phyloP scores from a whole-genome alignment of 2,329 filamentous ascomycete species.

The Botrytis aclada region DNA sequence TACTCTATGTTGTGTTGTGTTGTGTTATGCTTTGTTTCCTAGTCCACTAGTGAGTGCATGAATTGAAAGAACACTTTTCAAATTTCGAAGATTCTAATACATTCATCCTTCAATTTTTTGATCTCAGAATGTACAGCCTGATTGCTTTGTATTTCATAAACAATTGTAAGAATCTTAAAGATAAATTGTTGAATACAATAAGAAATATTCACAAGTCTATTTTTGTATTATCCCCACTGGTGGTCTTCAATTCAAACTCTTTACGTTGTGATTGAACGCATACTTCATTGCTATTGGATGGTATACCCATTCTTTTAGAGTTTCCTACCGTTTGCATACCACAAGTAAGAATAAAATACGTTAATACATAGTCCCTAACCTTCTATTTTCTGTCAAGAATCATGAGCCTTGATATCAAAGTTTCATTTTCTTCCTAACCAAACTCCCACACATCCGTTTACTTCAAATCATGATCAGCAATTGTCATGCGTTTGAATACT shows the following conservation, averaged over 20 bases:
- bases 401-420: background rate
- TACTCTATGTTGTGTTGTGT: background rate
- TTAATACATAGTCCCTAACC: background rate
- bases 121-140: no score
- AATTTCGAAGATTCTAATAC: no score
- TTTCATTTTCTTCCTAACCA: background rate
- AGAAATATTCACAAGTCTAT: no score
- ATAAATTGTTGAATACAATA: no score
- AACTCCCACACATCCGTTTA: background rate
- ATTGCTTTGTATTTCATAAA: no score
- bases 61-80: no score
- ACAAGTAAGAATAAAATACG: background rate
- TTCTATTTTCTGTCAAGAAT: background rate
- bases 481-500: background rate
- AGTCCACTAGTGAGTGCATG: no score
- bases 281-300: background rate
- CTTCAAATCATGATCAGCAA: background rate
- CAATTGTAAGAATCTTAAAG: no score
- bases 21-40: background rate
- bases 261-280: background rate
- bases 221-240: no score
- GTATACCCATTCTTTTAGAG: background rate
- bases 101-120: no score
- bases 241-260: fast-evolving
- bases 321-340: background rate